Evolutionary conservation across 2,329 filamentous ascomycete species (phyloP).

Genomic region (Epichloe scottii): DNA sequence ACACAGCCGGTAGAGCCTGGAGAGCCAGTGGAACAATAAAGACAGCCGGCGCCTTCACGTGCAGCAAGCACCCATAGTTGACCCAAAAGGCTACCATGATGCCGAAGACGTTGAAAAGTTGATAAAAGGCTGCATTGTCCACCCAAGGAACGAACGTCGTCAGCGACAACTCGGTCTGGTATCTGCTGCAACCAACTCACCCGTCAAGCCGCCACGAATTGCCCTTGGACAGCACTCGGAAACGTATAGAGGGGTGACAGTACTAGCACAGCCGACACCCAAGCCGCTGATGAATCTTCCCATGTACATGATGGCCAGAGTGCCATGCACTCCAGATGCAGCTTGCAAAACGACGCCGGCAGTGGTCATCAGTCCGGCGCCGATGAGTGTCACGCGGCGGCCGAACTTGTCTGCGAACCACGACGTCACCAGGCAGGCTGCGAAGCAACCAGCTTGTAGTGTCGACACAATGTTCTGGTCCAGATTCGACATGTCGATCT

Average conservation of each 20-base stretch:
- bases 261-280: slow-evolving; percentile 37
- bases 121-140: slow-evolving; percentile 29
- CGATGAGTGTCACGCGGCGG: slow-evolving; percentile 41
- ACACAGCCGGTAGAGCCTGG: slow-evolving; percentile 51
- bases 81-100: slow-evolving; percentile 34
- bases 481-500: slow-evolving; percentile 34
- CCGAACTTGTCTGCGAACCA: slow-evolving; percentile 43
- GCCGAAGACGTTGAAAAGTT: slow-evolving; percentile 34
- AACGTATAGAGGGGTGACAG: slow-evolving; percentile 30
- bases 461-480: slow-evolving; percentile 59
- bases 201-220: slow-evolving; percentile 37
- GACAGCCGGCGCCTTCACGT: slow-evolving; percentile 32
- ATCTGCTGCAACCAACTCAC: slow-evolving; percentile 12
- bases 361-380: slow-evolving; percentile 42
- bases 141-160: neutral
- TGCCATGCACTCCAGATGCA: slow-evolving; percentile 37
- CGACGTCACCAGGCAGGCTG: slow-evolving; percentile 45
- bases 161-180: neutral
- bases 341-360: slow-evolving; percentile 54
- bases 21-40: slow-evolving; percentile 52
- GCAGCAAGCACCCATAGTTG: slow-evolving; percentile 39
- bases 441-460: slow-evolving; percentile 56
- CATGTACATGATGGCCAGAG: slow-evolving; percentile 50
- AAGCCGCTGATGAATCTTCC: slow-evolving; percentile 43
- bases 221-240: slow-evolving; percentile 38